These are phyloP conservation scores for Pilobolus umbonatus DNA, from an alignment of 192 early-diverging fungal genomes.

Conservation along the genomic window DNA sequence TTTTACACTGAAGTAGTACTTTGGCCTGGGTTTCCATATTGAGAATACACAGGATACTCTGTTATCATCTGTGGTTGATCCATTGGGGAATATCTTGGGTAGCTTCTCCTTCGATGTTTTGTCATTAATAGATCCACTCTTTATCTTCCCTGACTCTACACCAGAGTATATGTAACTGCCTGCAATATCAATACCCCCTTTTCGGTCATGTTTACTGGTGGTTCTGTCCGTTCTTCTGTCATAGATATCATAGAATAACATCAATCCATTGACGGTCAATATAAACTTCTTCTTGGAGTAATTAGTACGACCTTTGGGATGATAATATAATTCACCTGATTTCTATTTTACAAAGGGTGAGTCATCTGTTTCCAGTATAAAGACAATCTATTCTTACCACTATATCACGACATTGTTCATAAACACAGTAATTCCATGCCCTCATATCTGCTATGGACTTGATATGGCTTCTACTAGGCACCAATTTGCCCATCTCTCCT, in stretches of 20 bases:
- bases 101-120: neutral
- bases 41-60: slow-evolving; percentile 21
- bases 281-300: slow-evolving; percentile 24
- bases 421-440: slow-evolving; percentile 24
- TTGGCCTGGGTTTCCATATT: slow-evolving; percentile 18
- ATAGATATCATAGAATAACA: slow-evolving; percentile 19
- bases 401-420: slow-evolving; percentile 27
- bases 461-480: too few species aligned
- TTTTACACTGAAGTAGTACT: slow-evolving; percentile 1
- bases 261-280: slow-evolving; percentile 16
- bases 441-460: slow-evolving; percentile 23
- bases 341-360: slow-evolving; percentile 19
- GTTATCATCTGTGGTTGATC: slow-evolving; percentile 19
- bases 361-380: neutral
- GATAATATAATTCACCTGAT: slow-evolving; percentile 24
- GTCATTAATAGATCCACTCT: neutral
- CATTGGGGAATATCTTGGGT: slow-evolving; percentile 16
- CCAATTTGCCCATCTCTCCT: too few species aligned
- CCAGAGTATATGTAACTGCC: slow-evolving; percentile 28
- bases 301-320: slow-evolving; percentile 10
- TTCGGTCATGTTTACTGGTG: slow-evolving; percentile 1
- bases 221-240: neutral
- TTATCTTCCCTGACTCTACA: neutral
- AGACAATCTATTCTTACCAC: slow-evolving; percentile 10
- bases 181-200: slow-evolving; percentile 20